Base-by-base conservation (phyloP, 768 basidiomycete species). In the Termitomyces sp. region DNA sequence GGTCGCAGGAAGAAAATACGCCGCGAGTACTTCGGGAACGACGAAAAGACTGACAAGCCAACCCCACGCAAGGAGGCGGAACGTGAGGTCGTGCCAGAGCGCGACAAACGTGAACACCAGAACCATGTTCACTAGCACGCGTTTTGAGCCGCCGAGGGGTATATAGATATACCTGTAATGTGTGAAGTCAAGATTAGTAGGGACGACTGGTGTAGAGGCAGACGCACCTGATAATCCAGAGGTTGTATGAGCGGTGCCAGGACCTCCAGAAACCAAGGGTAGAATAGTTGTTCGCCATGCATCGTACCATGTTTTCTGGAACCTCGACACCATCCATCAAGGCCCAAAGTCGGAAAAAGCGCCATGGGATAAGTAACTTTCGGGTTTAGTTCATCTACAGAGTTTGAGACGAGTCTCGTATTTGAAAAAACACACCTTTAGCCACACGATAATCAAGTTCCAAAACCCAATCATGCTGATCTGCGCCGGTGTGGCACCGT, bases 221-320 rank as follows among this genome's bases (percentile, higher is more conserved):
- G 51, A 60, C 72, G 2, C 71, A 94, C 91, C 95, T 79, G 37
- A 94, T 84, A 47, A 95, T 77, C 97, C 96, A 98, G 15, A 97
- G 80, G 66, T 98, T 99, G 72, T 94, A 98, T 61, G 90, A 92
- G 8, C 97, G 79, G 69, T 98, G 96, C 97, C 96, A 98, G 62
- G 87, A 88, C 61, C 94, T 74, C 97, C 97, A 98, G 72, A 99
- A 98, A 0, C 94, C 94, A 10, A 87, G 70, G 0, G 86, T 82
- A 0, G 95, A 97, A 68, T 98, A 98, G 70, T 98, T 98, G 70
- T 98, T 99, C 22, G 86, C 90, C 86, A 98, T 89, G 67, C 97
- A 98, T n/a, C 97, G 83, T 13, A 99, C 81, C 97, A 98, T 97
- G 71, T 99, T 99, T 71, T 99, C 97, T 0, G 96, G 97, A 0